phyloP scores from a whole-genome alignment of 164 flowering plant species.

The Protea cynaroides region DNA sequence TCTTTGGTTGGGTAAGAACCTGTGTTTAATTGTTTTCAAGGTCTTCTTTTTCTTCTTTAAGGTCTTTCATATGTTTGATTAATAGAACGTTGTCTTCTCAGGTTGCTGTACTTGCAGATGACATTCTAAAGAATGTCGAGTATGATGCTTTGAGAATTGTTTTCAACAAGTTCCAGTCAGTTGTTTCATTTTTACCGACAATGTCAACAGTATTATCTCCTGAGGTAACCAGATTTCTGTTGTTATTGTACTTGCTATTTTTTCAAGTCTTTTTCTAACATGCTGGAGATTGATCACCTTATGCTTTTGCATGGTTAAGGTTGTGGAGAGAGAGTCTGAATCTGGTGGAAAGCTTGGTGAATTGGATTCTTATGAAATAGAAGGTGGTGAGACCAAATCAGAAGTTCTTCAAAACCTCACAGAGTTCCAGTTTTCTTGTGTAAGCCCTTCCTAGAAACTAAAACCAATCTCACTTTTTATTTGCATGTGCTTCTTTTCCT shows the following conservation, averaged over 20 bases:
- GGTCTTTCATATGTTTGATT: background rate
- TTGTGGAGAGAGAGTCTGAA: constrained; percentile 86
- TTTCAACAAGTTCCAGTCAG: constrained; percentile 84
- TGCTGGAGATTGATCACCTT: background rate
- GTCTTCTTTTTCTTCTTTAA: background rate
- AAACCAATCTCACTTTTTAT: background rate
- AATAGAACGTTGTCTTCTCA: constrained; percentile 23
- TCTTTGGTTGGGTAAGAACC: background rate
- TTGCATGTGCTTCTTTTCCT: background rate
- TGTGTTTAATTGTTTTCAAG: background rate
- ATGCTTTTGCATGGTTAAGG: constrained; percentile 28
- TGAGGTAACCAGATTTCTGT: constrained; percentile 44
- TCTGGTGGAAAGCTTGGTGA: constrained; percentile 81
- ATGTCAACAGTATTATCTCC: constrained; percentile 80
- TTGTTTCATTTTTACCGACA: constrained; percentile 74
- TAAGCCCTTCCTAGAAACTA: constrained; percentile 30
- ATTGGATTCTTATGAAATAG: constrained; percentile 85
- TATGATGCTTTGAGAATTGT: constrained; percentile 84
- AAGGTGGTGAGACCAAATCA: constrained; percentile 82
- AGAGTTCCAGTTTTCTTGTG: constrained; percentile 95
- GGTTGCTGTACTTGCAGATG: constrained; percentile 94
- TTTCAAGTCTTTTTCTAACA: background rate
- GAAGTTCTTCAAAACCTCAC: constrained; percentile 85
- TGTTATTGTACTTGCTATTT: background rate
- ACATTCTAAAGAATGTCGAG: constrained; percentile 88